Percentiles rank a stretch among this genome's conserved stretches.
Evolutionary conservation across 2,329 filamentous ascomycete genomes (phyloP).

Genomic region (Phoma herbarum): DNA sequence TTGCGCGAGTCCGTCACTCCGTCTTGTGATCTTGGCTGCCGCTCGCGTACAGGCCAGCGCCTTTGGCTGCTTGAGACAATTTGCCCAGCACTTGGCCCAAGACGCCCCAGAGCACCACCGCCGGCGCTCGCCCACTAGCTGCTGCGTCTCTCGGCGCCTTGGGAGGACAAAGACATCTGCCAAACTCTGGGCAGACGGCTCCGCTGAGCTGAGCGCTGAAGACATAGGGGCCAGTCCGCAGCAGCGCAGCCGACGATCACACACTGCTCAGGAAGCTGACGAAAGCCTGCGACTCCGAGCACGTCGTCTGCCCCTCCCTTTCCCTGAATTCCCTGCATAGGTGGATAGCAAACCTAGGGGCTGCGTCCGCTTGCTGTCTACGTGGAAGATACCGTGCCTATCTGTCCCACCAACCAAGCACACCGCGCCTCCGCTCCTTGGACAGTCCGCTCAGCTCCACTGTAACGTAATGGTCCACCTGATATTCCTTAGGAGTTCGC

Average conservation of each 20-base stretch:
- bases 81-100: slow-evolving; percentile 39
- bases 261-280: slow-evolving; percentile 14
- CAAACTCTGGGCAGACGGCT: slow-evolving; percentile 15
- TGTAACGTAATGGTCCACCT: slow-evolving; percentile 39
- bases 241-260: slow-evolving; percentile 8
- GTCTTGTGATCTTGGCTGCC: slow-evolving; percentile 41
- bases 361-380: slow-evolving; percentile 16
- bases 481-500: slow-evolving; percentile 34
- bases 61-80: slow-evolving; percentile 28
- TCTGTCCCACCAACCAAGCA: slow-evolving; percentile 27
- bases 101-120: slow-evolving; percentile 23
- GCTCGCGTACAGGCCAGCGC: slow-evolving; percentile 19
- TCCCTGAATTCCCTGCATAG: slow-evolving; percentile 9
- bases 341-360: slow-evolving; percentile 6
- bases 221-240: slow-evolving; percentile 2
- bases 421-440: slow-evolving; percentile 30
- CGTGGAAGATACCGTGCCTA: slow-evolving; percentile 28
- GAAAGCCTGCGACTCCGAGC: slow-evolving; percentile 7
- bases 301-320: slow-evolving; percentile 5
- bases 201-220: slow-evolving; percentile 24
- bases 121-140: slow-evolving; percentile 19
- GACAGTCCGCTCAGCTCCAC: slow-evolving; percentile 45
- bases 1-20: slow-evolving; percentile 32
- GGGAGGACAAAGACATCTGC: slow-evolving; percentile 24
- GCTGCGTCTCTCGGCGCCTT: slow-evolving; percentile 31